Evolutionary conservation across 768 basidiomycete species (phyloP), one percentile per base, ranked within the genome.

Genomic region (Termitomyces sp.): DNA sequence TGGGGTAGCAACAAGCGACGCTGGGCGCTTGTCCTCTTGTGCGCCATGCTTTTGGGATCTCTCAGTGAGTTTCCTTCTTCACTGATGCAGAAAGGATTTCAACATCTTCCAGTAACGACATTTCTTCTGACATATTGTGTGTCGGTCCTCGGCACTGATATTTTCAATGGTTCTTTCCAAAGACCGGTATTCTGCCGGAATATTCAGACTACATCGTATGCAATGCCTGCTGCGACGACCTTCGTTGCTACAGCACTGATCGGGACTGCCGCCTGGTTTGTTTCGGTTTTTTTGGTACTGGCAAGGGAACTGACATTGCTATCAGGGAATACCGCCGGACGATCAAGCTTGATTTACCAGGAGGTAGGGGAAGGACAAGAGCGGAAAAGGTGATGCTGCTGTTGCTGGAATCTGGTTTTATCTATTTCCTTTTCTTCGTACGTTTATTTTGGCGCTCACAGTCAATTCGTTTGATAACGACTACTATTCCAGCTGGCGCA

Each of bases 361-460:
- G 22, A 39, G 20, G 24, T 18, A 39, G 43, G 5, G 26, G 37
- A 26, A 36, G n/a, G 18, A 56, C 53, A n/a, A 55, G 36, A 24
- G 44, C 41, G 18, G 44, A 56, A 31, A 59, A 53, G 22, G 49
- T 56, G 22, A 55, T 59, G 54, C 18, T 55, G 7, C 32, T 59
- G 43, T 29, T 56, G 41, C 22, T 56, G 12, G 44, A 48, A 24
- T 60, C 55, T 51, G 54, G 58, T 6, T 59, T 59, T 27, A 14
- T 55, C 1, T 56, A 56, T 16, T 47, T 60, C 39, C 55, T 60
- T 36, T 56, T 56, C 39, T 60, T 56, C 39, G 55, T 60, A 53
- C n/a, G 59, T n/a, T n/a, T 46, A 18, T 44, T 3, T 16, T 39
- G 4, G 31, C 31, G 1, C 24, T 39, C 24, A 2, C 4, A 16